Percentiles rank a stretch among this genome's conserved stretches.
Evolutionary conservation across 768 basidiomycete species (phyloP).

Genomic region (Pluteus cervinus): DNA sequence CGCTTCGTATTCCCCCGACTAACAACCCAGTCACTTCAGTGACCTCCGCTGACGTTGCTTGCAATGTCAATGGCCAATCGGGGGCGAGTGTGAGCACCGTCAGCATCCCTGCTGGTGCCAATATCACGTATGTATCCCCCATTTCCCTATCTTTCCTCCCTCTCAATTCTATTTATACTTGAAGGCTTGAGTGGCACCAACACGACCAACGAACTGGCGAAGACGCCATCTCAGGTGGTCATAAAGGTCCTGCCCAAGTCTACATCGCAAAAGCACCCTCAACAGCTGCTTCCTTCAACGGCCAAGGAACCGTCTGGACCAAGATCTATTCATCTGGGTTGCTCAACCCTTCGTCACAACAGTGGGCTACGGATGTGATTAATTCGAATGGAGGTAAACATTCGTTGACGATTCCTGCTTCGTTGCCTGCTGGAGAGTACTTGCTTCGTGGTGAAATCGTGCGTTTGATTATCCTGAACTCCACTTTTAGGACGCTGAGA

Average conservation of each 20-base stretch:
- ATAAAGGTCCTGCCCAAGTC: slow-evolving; percentile 45
- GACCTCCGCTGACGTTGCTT: slow-evolving; percentile 44
- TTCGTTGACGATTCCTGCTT: slow-evolving; percentile 35
- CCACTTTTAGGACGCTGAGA: slow-evolving; percentile 10
- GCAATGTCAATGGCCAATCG: slow-evolving; percentile 44
- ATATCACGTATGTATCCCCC: no score
- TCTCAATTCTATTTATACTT: no score
- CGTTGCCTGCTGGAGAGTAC: slow-evolving; percentile 45
- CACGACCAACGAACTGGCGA: slow-evolving; percentile 48
- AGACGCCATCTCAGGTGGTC: slow-evolving; percentile 43
- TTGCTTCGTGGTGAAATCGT: slow-evolving; percentile 45
- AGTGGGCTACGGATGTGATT: slow-evolving; percentile 47
- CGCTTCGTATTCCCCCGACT: slow-evolving; percentile 41
- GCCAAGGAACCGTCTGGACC: slow-evolving; percentile 46
- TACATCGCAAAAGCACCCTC: slow-evolving; percentile 46
- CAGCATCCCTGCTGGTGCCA: slow-evolving; percentile 37
- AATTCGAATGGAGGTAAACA: slow-evolving; percentile 39
- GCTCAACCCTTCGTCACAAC: slow-evolving; percentile 26
- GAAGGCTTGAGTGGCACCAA: slow-evolving; percentile 56
- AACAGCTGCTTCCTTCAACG: slow-evolving; percentile 37
- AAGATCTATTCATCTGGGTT: slow-evolving; percentile 48
- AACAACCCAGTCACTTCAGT: slow-evolving; percentile 54
- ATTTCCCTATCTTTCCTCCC: no score
- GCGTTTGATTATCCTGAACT: no score
- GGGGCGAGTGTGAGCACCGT: slow-evolving; percentile 33